These are phyloP conservation scores for Fusarium sp. DNA, from an alignment of 2,329 filamentous ascomycete genomes.

Conservation along the genomic window DNA sequence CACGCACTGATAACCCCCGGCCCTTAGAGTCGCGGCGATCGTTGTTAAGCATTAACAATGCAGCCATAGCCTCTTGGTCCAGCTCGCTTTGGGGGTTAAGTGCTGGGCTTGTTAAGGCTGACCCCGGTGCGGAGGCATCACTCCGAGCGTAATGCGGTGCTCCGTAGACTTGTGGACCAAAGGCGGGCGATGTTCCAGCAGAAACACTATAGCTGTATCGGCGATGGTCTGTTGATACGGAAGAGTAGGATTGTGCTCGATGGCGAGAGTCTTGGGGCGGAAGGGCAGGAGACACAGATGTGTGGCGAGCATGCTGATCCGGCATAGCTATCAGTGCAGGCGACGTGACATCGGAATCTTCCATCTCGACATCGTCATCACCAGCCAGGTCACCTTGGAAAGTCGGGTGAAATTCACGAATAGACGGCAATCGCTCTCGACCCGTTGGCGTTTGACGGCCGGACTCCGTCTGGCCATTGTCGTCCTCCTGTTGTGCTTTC, in stretches of 20 bases:
- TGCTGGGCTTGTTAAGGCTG: conserved; percentile 69
- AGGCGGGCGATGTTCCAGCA: conserved; percentile 67
- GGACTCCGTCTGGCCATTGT: conserved; percentile 48
- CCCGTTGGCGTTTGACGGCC: conserved; percentile 46
- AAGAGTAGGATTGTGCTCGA: conserved; percentile 67
- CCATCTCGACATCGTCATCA: conserved; percentile 71
- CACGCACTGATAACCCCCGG: conserved; percentile 66
- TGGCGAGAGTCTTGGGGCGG: conserved; percentile 58
- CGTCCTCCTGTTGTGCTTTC: conserved; percentile 68
- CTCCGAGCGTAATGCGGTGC: conserved; percentile 55
- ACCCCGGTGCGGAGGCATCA: conserved; percentile 60
- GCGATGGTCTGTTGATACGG: conserved; percentile 63
- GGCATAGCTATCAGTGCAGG: conserved; percentile 57
- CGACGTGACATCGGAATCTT: conserved; percentile 63
- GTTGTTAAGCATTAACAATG: conserved; percentile 86
- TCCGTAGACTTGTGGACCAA: conserved; percentile 62
- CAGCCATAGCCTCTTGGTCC: conserved; percentile 85
- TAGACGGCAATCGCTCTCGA: conserved; percentile 51
- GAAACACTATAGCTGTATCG: conserved; percentile 64
- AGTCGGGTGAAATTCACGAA: conserved; percentile 56
- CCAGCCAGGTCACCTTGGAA: conserved; percentile 55
- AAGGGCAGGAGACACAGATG: conserved; percentile 66
- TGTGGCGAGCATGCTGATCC: conserved; percentile 54
- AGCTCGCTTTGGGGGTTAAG: conserved; percentile 67
- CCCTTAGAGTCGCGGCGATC: conserved; percentile 71